These are phyloP conservation scores for Zoysia pacifica DNA, from an alignment of 176 grass and related monocot genomes.

Conservation along the genomic window DNA sequence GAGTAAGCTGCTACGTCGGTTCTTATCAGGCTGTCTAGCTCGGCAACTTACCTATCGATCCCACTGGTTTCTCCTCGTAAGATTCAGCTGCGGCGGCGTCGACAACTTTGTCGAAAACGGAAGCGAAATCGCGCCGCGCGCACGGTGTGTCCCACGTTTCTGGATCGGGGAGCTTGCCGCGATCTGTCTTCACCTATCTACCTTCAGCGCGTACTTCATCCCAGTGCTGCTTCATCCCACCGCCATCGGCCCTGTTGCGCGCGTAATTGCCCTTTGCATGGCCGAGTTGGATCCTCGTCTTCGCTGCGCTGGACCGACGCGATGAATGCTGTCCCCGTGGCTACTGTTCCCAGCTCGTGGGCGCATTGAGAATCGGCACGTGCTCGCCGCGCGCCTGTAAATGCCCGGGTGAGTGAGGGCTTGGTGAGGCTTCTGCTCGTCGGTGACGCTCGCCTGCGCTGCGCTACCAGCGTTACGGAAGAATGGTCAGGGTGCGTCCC, in stretches of 20 bases:
- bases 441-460: not conserved
- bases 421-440: not conserved
- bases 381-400: not conserved
- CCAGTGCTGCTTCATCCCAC: too few relatives aligned
- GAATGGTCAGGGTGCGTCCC: not conserved
- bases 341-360: conserved; percentile 8
- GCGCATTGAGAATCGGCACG: conserved; percentile 11
- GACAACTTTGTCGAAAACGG: not conserved
- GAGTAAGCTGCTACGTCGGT: conserved; percentile 29
- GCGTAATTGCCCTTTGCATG: not conserved
- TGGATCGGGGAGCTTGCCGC: not conserved
- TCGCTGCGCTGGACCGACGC: not conserved
- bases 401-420: not conserved
- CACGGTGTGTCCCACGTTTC: not conserved
- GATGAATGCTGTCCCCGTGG: not conserved
- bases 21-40: not conserved
- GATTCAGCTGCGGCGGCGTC: not conserved
- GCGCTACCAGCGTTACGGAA: not conserved
- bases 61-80: not conserved
- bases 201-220: too few relatives aligned
- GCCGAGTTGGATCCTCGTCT: not conserved
- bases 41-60: not conserved
- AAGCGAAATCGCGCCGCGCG: not conserved
- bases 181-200: not conserved
- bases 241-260: not conserved